Evolutionary conservation across 441 rosid species (phyloP), one percentile per base, ranked within the genome.

Genomic region (Pelargonium australe): DNA sequence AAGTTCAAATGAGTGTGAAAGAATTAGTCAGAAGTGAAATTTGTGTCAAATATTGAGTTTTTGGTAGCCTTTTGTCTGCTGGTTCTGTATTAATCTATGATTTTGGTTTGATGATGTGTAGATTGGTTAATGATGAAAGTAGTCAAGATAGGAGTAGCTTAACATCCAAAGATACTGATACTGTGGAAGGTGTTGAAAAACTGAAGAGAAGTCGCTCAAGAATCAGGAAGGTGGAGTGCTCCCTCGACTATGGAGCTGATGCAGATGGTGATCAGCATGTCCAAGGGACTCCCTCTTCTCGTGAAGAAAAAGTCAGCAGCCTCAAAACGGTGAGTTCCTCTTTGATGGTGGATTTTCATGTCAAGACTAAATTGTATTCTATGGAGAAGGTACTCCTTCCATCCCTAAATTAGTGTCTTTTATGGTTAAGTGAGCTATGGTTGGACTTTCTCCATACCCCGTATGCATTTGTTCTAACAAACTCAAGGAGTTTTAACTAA

Each of bases 221-320:
- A 78, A 81, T 61, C 41, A 80, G 80, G 72, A 90, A 87, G 82
- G 53, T 73, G 9, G 98, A 91, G 62, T 80, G 79, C 13, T 79
- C 87, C 66, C 78, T 83, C 68, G 98, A 89, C 62, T 84, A 70
- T 73, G 97, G 90, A 73, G 88, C 75, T 71, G 97, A 89, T 73
- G 86, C 69, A 0, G 98, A 89, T 66, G 84, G 83, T 63, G 98
- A 91, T 69, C 91, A 77, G 75, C 81, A 80, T 68, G 78, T 81
- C 70, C 97, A 84, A 73, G 91, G 85, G 3, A 75, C 83, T 75
- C 40, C 85, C 63, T 85, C 89, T 1, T 84, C 89, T 34, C 91
- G 95, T 3, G 98, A 94, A 73, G 98, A 94, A 81, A 94, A 88
- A 83, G 87, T 94, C 67, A 91, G 95, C 89, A 94, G 89, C 79